Conservation (phyloP, 768 basidiomycete genomes). For the Panellus pusillus region DNA sequence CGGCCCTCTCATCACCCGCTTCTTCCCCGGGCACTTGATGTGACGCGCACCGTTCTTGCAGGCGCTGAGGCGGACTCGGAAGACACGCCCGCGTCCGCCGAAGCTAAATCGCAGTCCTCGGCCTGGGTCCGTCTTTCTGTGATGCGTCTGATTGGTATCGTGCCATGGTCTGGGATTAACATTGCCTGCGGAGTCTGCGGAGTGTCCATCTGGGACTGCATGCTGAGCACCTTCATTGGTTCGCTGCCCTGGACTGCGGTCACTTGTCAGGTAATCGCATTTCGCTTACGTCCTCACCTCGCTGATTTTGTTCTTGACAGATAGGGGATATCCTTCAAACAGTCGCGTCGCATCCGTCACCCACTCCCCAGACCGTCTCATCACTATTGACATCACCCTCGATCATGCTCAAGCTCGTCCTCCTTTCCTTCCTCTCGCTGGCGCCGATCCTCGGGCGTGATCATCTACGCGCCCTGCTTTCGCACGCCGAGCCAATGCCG, state of each 20-base stretch:
- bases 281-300: neutral
- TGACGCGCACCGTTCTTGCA: constrained; percentile 77
- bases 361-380: constrained; percentile 76
- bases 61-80: constrained; percentile 36
- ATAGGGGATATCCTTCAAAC: constrained; percentile 88
- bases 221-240: constrained; percentile 82
- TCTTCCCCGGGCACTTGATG: constrained; percentile 80
- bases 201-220: constrained; percentile 71
- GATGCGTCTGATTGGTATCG: constrained; percentile 86
- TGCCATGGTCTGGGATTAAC: constrained; percentile 97
- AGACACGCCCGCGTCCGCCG: constrained; percentile 2
- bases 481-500: constrained; percentile 24
- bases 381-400: constrained; percentile 81
- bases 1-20: constrained; percentile 74
- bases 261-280: constrained; percentile 71
- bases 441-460: constrained; percentile 83
- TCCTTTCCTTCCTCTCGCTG: constrained; percentile 81
- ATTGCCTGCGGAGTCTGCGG: constrained; percentile 93
- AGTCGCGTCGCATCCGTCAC: constrained; percentile 69
- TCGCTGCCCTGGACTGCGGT: constrained; percentile 89
- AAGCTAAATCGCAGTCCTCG: constrained; percentile 36
- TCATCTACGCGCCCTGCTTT: constrained; percentile 58
- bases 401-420: constrained; percentile 79
- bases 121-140: constrained; percentile 87
- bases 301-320: constrained; percentile 32